A percentile compares a stretch with the other conserved stretches of the same genome.
Conservation (phyloP, 371 early-diverging fungal species). For the Apophysomyces trapeziformis region DNA sequence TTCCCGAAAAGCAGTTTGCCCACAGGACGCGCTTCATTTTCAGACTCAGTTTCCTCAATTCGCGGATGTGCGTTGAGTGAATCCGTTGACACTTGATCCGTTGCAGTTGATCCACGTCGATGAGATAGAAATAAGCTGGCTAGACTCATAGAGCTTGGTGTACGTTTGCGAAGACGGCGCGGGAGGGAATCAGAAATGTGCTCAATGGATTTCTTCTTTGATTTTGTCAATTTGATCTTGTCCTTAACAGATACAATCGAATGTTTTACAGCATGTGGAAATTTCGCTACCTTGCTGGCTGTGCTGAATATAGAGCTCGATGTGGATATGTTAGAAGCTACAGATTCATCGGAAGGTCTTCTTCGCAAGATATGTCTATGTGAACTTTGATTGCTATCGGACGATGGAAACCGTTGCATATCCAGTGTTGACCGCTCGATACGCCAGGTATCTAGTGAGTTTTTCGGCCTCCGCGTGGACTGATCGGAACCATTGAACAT, state of each 20-base stretch:
- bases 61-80: constrained; percentile 1
- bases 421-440: constrained; percentile 8
- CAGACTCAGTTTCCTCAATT: constrained; percentile 1
- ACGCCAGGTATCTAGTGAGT: constrained; percentile 6
- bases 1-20: constrained; percentile 39
- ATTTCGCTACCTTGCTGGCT: constrained; percentile 41
- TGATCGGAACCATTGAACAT: constrained; percentile 7
- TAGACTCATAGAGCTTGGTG: constrained; percentile 22
- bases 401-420: constrained; percentile 8
- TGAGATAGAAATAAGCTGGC: constrained; percentile 21
- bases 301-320: constrained; percentile 51
- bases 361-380: constrained; percentile 3
- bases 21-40: constrained; percentile 22
- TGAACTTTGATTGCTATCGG: constrained; percentile 7
- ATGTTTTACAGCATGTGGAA: constrained; percentile 45
- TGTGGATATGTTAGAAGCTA: constrained; percentile 40
- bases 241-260: constrained; percentile 41
- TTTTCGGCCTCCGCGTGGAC: constrained; percentile 11
- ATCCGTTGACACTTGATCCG: constrained; percentile 1
- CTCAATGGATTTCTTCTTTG: constrained; percentile 3
- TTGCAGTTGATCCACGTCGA: constrained; percentile 11
- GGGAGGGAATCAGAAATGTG: constrained; percentile 21
- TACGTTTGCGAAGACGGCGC: constrained; percentile 24
- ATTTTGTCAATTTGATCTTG: constrained; percentile 22
- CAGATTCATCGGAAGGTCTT: constrained; percentile 30